phyloP scores from a whole-genome alignment of 1,284 basidiomycete genomes.

The Cutaneotrichosporon mucoides region DNA sequence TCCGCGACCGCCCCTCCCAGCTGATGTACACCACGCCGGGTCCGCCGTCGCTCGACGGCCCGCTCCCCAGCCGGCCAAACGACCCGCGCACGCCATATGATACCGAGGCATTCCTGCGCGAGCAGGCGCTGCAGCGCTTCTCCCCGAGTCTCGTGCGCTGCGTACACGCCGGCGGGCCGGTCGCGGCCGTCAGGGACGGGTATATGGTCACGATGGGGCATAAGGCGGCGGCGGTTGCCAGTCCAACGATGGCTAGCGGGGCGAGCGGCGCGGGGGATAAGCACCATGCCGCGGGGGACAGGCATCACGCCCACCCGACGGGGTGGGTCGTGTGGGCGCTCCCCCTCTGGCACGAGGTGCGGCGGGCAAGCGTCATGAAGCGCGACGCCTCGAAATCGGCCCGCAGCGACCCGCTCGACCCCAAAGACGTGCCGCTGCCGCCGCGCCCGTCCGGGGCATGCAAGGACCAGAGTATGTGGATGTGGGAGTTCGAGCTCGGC shows the following conservation, averaged over 20 bases:
- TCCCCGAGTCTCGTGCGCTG: slow-evolving; percentile 1
- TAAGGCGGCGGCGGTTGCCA: no score
- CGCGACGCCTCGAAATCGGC: background rate
- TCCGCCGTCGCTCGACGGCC: slow-evolving; percentile 3
- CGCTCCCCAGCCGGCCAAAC: background rate
- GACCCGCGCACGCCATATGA: background rate
- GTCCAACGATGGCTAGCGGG: no score
- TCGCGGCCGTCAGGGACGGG: slow-evolving; percentile 2
- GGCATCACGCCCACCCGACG: background rate
- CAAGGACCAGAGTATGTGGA: slow-evolving; percentile 6
- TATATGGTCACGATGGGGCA: slow-evolving; percentile 3
- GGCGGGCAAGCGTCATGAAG: background rate
- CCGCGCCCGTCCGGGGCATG: background rate
- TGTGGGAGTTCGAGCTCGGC: slow-evolving; percentile 4
- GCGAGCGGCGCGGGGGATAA: no score
- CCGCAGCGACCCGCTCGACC: background rate
- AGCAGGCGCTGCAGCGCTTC: slow-evolving; percentile 4
- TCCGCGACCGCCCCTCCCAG: background rate
- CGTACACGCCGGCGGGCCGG: background rate
- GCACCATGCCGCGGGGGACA: no score
- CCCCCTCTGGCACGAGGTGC: slow-evolving; percentile 6
- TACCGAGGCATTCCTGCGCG: slow-evolving; percentile 4
- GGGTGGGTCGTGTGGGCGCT: slow-evolving; percentile 8
- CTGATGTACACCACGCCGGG: background rate
- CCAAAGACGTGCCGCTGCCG: background rate